Percentiles rank a stretch among this genome's conserved stretches.
Conservation (phyloP, 192 early-diverging fungal species). For the Coemansia sp. region DNA sequence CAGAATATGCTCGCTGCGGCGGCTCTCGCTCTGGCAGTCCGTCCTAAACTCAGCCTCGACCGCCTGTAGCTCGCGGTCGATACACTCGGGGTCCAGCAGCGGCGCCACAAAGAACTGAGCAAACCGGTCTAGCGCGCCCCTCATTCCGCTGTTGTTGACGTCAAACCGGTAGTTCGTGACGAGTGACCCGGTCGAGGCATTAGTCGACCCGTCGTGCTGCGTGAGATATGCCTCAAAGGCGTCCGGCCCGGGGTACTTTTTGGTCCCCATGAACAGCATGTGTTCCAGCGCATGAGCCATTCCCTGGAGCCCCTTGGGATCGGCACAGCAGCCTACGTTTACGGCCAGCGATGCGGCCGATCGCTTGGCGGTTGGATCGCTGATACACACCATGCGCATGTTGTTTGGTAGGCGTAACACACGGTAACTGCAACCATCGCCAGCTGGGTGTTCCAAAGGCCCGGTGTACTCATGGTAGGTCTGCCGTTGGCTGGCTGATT, state of each 20-base stretch:
- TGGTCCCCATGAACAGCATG: slow-evolving; percentile 62
- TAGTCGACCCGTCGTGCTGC: slow-evolving; percentile 16
- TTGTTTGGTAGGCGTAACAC: slow-evolving; percentile 53
- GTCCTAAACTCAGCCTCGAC: slow-evolving; percentile 92
- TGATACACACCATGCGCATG: slow-evolving; percentile 54
- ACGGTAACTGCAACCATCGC: slow-evolving; percentile 31
- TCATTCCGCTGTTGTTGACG: slow-evolving; percentile 41
- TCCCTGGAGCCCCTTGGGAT: slow-evolving; percentile 56
- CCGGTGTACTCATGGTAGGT: slow-evolving; percentile 3
- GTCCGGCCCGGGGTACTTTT: slow-evolving; percentile 62
- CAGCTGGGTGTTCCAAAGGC: neutral
- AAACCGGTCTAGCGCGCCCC: slow-evolving; percentile 61
- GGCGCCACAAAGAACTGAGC: slow-evolving; percentile 87
- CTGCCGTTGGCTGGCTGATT: neutral
- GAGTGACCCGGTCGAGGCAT: slow-evolving; percentile 13
- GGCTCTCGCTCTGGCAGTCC: slow-evolving; percentile 67
- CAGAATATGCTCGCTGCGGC: slow-evolving; percentile 37
- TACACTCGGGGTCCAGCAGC: slow-evolving; percentile 70
- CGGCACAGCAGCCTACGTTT: slow-evolving; percentile 55
- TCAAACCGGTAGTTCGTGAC: slow-evolving; percentile 20
- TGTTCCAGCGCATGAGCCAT: slow-evolving; percentile 71
- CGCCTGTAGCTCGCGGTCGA: slow-evolving; percentile 80
- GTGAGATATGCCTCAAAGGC: slow-evolving; percentile 49
- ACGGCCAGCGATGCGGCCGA: slow-evolving; percentile 57
- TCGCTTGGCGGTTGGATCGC: slow-evolving; percentile 48